Base-by-base conservation (phyloP, 164 flowering plant species). In the Houttuynia cordata region DNA sequence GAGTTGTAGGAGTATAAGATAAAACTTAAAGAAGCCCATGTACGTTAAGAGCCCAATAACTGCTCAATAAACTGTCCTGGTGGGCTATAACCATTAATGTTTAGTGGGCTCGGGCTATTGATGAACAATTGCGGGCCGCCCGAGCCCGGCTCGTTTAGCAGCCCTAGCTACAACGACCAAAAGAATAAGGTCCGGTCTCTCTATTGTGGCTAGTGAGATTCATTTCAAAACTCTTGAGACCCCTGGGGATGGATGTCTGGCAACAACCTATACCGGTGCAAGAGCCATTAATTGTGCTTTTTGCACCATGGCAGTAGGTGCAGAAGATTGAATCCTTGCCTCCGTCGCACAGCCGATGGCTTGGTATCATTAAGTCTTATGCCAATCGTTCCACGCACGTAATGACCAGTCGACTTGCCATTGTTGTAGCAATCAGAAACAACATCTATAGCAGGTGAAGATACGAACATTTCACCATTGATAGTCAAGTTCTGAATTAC, bases 251-350 rank as follows among this genome's bases (percentile, higher is more conserved):
- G 3, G 69, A 57, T 42, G 54, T 65, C 50, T 21, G 60, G 24
- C 59, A 63, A 45, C 65, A 55, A 0, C 65, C 65, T 15, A 63
- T 63, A 10, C 65, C 65, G 45, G 59, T 10, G 41, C 65, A 63
- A 8, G 24, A 24, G 7, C 52, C 59, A 5, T 63, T 5, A 0
- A n/a, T 42, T 17, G 56, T 59, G 40, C 9, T 55, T 0, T 40
- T 23, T 4, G 21, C 8, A 4, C 23, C 25, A 10, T 18, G 0
- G 55, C 64, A 62, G 6, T 9, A 22, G 17, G 64, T 51, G 42
- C 64, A 19, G 2, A 8, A 24, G 1, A 18, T 4, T 15, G 17
- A n/a, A 2, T 19, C 13, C 55, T 55, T 0, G 59, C 65, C 10
- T 1, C 0, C 13, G 65, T 63, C 18, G 55, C 65, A 13, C 65